Evolutionary conservation across 2,329 filamentous ascomycete genomes (phyloP), one percentile per base, ranked within the genome.

Genomic region (Botryotinia convoluta): DNA sequence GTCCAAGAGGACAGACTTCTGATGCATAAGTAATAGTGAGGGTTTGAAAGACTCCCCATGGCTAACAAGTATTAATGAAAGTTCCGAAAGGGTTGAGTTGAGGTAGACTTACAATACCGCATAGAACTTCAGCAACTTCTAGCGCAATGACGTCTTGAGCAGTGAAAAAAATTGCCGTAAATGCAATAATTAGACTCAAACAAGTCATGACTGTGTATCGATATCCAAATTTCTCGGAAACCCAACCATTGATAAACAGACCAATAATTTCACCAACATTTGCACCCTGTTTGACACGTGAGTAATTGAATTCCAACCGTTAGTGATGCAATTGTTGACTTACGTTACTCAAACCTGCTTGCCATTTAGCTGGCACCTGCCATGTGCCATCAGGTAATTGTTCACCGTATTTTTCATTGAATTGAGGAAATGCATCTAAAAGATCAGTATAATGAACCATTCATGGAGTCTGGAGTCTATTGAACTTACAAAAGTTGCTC

Each of bases 1-100:
- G 80, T 60, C 86, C 86, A n/a, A 88, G 84, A 5, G 87, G 87
- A 74, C 86, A 88, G 51, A 88, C 86, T 79, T 88, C 87, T 44
- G 84, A 85, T 14, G 81, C 81, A 68, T 82, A 82, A 35, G 71
- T 72, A 6, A 72, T 35, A 14, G 71, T 72, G 26, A 72, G 44
- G 85, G 84, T 81, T 74, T 83, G 82, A 76, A 84, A 84, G 18
- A 84, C 81, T 64, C 83, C 83, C 83, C 83, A 84, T 26, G 83
- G 83, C 81, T 82, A 71, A 20, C 60, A 39, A 60, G 35, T 22
- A 48, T 77, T 73, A 76, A 73, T 35, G 45, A 29, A 44, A 57
- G 14, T 54, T 57, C 3, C 22, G 3, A 4, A 1, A 1, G 22
- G n/a, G 6, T 22, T 32, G 22, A 29, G 37, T 35, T 4, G 16